phyloP scores from a whole-genome alignment of 2,329 filamentous ascomycete genomes.

The Cladophialophora yegresii region DNA sequence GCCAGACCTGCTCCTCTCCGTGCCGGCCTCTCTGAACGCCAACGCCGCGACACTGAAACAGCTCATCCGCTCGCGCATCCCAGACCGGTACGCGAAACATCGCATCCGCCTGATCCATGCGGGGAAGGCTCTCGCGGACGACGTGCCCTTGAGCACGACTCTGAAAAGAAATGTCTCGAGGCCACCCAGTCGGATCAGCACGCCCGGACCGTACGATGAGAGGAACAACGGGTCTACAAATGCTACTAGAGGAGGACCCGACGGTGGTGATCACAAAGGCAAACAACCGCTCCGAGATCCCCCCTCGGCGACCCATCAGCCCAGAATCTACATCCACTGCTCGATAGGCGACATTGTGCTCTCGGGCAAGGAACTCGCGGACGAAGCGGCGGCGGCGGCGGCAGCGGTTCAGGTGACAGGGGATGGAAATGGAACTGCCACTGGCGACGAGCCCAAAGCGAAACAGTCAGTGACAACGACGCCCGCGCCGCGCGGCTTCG shows the following conservation, averaged over 20 bases:
- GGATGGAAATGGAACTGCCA: background rate
- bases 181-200: slow-evolving; percentile 49
- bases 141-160: slow-evolving; percentile 65
- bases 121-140: slow-evolving; percentile 80
- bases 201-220: slow-evolving; percentile 30
- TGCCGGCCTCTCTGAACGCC: slow-evolving; percentile 59
- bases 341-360: slow-evolving; percentile 78
- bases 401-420: slow-evolving; percentile 12
- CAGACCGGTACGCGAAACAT: slow-evolving; percentile 61
- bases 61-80: slow-evolving; percentile 72
- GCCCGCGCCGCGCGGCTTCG: slow-evolving; percentile 75
- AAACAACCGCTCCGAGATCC: slow-evolving; percentile 63
- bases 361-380: slow-evolving; percentile 66
- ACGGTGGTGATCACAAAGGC: slow-evolving; percentile 56
- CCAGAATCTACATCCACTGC: slow-evolving; percentile 85
- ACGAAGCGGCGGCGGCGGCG: slow-evolving; percentile 55
- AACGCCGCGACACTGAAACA: slow-evolving; percentile 75
- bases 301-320: slow-evolving; percentile 46
- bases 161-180: slow-evolving; percentile 63
- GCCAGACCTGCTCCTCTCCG: slow-evolving; percentile 77
- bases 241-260: slow-evolving; percentile 6
- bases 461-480: slow-evolving; percentile 50
- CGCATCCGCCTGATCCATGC: slow-evolving; percentile 87
- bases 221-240: slow-evolving; percentile 22
- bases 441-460: slow-evolving; percentile 4